Evolutionary conservation across 2,329 filamentous ascomycete species (phyloP), one percentile per base, ranked within the genome.

Genomic region (Diplodia scrobiculata): DNA sequence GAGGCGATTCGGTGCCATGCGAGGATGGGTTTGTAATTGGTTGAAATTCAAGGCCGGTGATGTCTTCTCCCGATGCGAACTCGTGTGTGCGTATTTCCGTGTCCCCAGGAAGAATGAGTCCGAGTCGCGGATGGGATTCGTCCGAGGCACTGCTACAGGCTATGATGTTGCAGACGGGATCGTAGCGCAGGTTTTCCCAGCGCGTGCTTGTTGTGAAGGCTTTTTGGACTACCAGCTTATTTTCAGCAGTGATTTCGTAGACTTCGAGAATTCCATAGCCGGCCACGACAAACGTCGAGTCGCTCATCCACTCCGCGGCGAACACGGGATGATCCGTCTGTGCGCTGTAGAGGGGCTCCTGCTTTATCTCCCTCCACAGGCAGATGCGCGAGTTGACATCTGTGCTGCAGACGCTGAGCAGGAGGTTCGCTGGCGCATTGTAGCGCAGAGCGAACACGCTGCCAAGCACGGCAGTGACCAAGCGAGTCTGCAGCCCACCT

Each of bases 291-390:
- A 83, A 81, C 1, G 73, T 73, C 2, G 77, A 74, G 14, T 80
- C 76, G 52, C 72, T 77, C 48, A 77, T 78, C 80, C 81, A 82
- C 13, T 76, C 74, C 1, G 78, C 80, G 66, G 82, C 81, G 29
- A 78, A 72, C 1, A 81, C 76, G 63, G 74, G 74, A 4, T 75
- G 74, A 25, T 79, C 77, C 10, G 76, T 77, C 58, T 80, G 80
- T 19, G 77, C 73, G 27, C 74, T 75, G 75, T 77, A 80, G 4
- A 78, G 71, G 5, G 79, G 78, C 32, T 79, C 76, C 25, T 73
- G 73, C 52, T 68, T 66, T 51, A 63, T 48, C 5, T 70, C 60
- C 45, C 73, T 77, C 76, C 76, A 79, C 25, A 79, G 71, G 53
- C 76, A 76, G 65, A 79, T 78, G 36, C 73, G 75, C 2, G 76